Conservation (phyloP, 1,284 basidiomycete genomes). For the Agaricales sp. region DNA sequence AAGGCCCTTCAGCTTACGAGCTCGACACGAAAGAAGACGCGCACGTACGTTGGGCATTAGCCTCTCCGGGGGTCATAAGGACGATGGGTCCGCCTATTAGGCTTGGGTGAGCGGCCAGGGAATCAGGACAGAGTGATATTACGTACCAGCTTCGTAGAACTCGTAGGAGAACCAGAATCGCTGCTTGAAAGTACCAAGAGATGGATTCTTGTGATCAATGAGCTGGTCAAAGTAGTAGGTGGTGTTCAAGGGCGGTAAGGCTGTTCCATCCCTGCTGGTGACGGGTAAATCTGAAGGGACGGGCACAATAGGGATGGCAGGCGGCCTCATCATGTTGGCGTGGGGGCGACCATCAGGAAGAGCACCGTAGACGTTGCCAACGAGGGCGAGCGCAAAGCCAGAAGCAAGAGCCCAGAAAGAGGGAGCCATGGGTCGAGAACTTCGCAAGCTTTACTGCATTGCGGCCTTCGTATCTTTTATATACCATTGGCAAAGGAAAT, state of each 20-base stretch:
- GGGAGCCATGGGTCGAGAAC: background rate
- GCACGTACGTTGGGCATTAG: background rate
- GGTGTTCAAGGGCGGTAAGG: conserved; percentile 13
- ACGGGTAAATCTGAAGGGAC: background rate
- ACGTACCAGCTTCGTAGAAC: conserved; percentile 27
- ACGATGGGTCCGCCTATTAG: conserved; percentile 41
- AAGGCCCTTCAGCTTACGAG: no score
- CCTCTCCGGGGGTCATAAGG: conserved; percentile 15
- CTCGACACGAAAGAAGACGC: no score
- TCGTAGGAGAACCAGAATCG: conserved; percentile 38
- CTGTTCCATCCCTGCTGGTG: background rate
- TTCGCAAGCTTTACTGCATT: no score
- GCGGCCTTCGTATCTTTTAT: no score
- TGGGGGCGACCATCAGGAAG: background rate
- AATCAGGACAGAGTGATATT: no score
- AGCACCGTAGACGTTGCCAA: background rate
- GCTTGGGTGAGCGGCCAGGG: no score
- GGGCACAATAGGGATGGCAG: background rate
- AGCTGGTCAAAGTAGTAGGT: conserved; percentile 44
- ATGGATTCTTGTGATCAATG: conserved; percentile 40
- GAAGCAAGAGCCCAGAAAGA: background rate
- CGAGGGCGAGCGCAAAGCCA: background rate
- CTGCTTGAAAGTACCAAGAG: conserved; percentile 42
- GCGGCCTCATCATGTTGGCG: background rate
- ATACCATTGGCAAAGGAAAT: no score